Percentiles rank a stretch among this genome's conserved stretches.
Evolutionary conservation across 169 alveolate species (phyloP).

Genomic region (Blepharisma undulans): DNA sequence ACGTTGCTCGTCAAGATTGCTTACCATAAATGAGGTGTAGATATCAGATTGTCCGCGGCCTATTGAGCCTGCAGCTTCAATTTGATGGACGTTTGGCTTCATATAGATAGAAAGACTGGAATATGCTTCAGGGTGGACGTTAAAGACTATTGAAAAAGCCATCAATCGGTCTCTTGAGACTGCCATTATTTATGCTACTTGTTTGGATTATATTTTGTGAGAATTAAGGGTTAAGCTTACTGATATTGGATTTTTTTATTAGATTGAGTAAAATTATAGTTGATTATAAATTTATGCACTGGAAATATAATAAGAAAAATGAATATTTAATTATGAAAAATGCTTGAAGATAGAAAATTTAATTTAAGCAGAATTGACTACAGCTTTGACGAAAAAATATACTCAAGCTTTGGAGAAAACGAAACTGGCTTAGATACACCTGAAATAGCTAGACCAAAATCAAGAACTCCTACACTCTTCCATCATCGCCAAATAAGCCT

Average conservation of each 20-base stretch:
- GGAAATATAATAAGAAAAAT: background rate
- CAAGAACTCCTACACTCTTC: background rate
- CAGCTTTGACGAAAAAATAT: background rate
- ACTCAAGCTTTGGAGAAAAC: background rate
- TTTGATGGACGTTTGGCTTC: background rate
- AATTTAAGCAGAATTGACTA: background rate
- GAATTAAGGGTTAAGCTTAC: background rate
- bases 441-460: background rate
- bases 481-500: background rate
- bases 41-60: background rate
- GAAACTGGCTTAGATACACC: background rate
- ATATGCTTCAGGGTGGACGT: constrained; percentile 13
- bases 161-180: constrained; percentile 6
- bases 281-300: background rate
- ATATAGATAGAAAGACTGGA: background rate
- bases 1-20: constrained; percentile 11
- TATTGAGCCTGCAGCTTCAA: background rate
- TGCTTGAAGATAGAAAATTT: background rate
- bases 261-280: no score
- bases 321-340: background rate
- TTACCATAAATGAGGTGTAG: constrained; percentile 3
- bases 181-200: background rate
- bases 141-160: constrained; percentile 26
- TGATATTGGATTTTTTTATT: no score
- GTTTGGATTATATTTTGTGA: background rate